Base-by-base conservation (phyloP, 2,329 filamentous ascomycete species). In the Arthrobotrys megalospora region DNA sequence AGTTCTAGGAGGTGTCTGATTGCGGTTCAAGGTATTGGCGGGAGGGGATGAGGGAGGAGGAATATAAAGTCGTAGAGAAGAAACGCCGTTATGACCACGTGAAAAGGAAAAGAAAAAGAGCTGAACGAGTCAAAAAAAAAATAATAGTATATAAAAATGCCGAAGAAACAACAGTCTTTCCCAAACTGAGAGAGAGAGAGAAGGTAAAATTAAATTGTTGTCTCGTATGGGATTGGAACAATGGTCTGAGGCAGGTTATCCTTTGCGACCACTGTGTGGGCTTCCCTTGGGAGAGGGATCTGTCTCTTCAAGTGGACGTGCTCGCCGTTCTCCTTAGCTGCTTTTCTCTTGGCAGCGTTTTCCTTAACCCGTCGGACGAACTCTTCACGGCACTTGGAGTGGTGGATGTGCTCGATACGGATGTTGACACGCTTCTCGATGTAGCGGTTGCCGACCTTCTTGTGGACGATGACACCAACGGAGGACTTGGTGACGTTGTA, bases 381-480 rank as follows among this genome's bases (percentile, higher is more conserved):
- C 87, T 96, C 95, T 85, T 98, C 95, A 85, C 96, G 91, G 85
- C 95, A 98, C 86, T 96, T 92, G 83, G 95, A 98, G 86, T 93
- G 92, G 85, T 88, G 88, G 88, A 99, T 90, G 91, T 99, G 96
- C 92, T 99, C 96, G 87, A 98, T 88, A 86, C 96, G 93, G 88
- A 99, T 90, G 91, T 97, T 98, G 89, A 99, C 91, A 87, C 96
- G 95, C 94, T 99, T 99, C 93, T 99, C 96, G 86, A 99, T 90
- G 91, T 97, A 99, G 85, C 95, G 93, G 92, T 98, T 96, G 88
- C 94, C 94, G 86, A 99, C 96, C 87, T 96, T 93, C 91, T 97
- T 97, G 92, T 97, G 95, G 88, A 99, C 93, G 88, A 99, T 97
- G 87, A 99, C 92, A 85, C 96, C 96, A 86, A 99, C 94, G 82